phyloP scores from a whole-genome alignment of 2,329 filamentous ascomycete genomes.

The Sporothrix schenckii region DNA sequence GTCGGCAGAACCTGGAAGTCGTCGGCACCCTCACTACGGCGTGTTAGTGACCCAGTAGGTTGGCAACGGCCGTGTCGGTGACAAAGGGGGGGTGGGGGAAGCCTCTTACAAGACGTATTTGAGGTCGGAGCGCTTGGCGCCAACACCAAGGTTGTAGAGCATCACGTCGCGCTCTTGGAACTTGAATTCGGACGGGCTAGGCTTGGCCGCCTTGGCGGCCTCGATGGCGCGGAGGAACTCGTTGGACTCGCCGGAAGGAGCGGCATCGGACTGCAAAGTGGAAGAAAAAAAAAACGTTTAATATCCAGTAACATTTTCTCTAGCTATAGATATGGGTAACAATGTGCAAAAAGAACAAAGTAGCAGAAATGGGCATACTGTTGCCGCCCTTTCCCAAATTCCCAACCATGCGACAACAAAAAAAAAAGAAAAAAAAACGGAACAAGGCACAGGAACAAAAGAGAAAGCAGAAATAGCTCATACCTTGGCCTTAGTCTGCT shows the following conservation, averaged over 20 bases:
- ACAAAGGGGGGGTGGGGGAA: too few species aligned
- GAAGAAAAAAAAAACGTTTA: constrained; percentile 37
- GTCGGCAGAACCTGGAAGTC: constrained; percentile 93
- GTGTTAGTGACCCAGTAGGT: neutral
- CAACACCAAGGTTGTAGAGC: constrained; percentile 93
- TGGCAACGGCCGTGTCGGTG: too few species aligned
- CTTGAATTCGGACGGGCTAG: constrained; percentile 72
- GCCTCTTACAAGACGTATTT: constrained; percentile 71
- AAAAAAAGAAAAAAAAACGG: neutral
- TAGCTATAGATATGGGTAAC: constrained; percentile 32
- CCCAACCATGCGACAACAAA: constrained; percentile 12
- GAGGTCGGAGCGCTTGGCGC: constrained; percentile 87
- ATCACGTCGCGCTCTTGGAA: constrained; percentile 88
- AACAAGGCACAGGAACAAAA: constrained; percentile 33
- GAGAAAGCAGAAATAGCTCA: constrained; percentile 47
- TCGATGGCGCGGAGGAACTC: constrained; percentile 71
- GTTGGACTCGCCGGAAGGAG: constrained; percentile 51
- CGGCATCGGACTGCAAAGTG: constrained; percentile 28
- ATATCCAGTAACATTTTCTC: constrained; percentile 34
- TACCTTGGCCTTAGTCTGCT: constrained; percentile 60
- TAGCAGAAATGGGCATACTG: constrained; percentile 32
- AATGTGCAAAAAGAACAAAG: constrained; percentile 33
- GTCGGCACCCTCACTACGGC: constrained; percentile 71
- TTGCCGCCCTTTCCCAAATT: constrained; percentile 2
- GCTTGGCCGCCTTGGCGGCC: constrained; percentile 70